Evolutionary conservation across 495 filamentous ascomycete species (phyloP).

Genomic region (Darksidea phi): DNA sequence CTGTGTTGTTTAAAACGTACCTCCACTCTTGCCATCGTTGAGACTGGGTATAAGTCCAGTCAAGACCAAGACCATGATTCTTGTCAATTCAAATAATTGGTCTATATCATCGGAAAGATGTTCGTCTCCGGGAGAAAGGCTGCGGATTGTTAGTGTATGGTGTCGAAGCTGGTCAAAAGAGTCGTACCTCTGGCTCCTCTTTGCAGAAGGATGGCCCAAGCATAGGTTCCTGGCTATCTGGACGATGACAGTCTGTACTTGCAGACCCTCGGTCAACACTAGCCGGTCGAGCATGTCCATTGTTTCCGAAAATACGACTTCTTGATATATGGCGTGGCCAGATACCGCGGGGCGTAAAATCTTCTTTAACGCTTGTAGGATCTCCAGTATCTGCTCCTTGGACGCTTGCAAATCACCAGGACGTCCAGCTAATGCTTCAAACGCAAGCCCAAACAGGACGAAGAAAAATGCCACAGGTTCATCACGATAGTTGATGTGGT

Average conservation of each 20-base stretch:
- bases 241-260: constrained; percentile 89
- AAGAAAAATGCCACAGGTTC: constrained; percentile 99
- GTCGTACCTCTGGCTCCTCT: constrained; percentile 57
- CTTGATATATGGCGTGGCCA: constrained; percentile 92
- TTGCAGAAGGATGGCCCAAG: constrained; percentile 82
- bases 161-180: constrained; percentile 48
- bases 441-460: constrained; percentile 92
- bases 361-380: constrained; percentile 88
- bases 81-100: constrained; percentile 93
- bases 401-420: constrained; percentile 69
- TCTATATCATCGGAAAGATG: constrained; percentile 95
- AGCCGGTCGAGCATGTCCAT: constrained; percentile 95
- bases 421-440: constrained; percentile 86
- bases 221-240: constrained; percentile 89
- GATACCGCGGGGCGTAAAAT: constrained; percentile 94
- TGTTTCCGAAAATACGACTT: constrained; percentile 93
- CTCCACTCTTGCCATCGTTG: constrained; percentile 61
- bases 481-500: constrained; percentile 89
- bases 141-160: constrained; percentile 8
- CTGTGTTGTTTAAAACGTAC: constrained; percentile 6
- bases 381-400: constrained; percentile 80
- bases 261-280: constrained; percentile 80
- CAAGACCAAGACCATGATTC: constrained; percentile 91
- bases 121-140: constrained; percentile 47
- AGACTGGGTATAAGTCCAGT: constrained; percentile 84